These are phyloP conservation scores for Kwoniella pini DNA, from an alignment of 768 basidiomycete species.

Conservation along the genomic window DNA sequence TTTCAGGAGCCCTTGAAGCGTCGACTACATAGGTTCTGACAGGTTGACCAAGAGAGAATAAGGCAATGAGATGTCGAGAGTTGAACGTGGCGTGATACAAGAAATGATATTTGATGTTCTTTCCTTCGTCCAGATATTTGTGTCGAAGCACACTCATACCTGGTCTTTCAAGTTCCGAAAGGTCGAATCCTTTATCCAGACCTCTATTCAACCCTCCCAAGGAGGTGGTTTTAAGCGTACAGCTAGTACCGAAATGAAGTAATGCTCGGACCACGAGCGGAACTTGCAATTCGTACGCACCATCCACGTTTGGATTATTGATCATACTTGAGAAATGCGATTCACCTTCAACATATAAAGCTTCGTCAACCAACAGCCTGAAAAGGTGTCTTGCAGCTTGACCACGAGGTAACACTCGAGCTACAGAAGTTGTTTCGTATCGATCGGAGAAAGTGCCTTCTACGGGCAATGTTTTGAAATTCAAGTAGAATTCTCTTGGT, in stretches of 20 bases:
- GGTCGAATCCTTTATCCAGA: slow-evolving; percentile 76
- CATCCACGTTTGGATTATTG: slow-evolving; percentile 92
- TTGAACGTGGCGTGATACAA: slow-evolving; percentile 80
- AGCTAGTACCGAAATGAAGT: slow-evolving; percentile 80
- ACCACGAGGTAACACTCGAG: slow-evolving; percentile 75
- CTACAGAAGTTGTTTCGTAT: slow-evolving; percentile 73
- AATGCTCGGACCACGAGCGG: slow-evolving; percentile 79
- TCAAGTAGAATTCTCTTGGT: slow-evolving; percentile 89
- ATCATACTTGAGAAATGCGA: slow-evolving; percentile 89
- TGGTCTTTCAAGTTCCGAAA: slow-evolving; percentile 73
- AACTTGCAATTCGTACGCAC: slow-evolving; percentile 89
- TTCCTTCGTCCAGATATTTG: slow-evolving; percentile 73
- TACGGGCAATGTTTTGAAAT: slow-evolving; percentile 71
- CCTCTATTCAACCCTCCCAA: slow-evolving; percentile 76
- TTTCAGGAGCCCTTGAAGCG: slow-evolving; percentile 79
- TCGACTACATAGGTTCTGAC: slow-evolving; percentile 88
- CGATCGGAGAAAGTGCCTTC: slow-evolving; percentile 69
- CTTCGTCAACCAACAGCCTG: slow-evolving; percentile 78
- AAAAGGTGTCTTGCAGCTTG: slow-evolving; percentile 76
- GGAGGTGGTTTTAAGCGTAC: slow-evolving; percentile 65
- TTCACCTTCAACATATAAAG: slow-evolving; percentile 76
- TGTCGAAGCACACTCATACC: slow-evolving; percentile 63
- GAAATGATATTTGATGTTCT: slow-evolving; percentile 73
- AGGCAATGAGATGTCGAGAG: slow-evolving; percentile 79
- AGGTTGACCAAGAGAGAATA: slow-evolving; percentile 72